Evolutionary conservation across 805 yeast genomes (phyloP), one percentile per base, ranked within the genome.

Genomic region (Saccharomycopsis lassenensis): DNA sequence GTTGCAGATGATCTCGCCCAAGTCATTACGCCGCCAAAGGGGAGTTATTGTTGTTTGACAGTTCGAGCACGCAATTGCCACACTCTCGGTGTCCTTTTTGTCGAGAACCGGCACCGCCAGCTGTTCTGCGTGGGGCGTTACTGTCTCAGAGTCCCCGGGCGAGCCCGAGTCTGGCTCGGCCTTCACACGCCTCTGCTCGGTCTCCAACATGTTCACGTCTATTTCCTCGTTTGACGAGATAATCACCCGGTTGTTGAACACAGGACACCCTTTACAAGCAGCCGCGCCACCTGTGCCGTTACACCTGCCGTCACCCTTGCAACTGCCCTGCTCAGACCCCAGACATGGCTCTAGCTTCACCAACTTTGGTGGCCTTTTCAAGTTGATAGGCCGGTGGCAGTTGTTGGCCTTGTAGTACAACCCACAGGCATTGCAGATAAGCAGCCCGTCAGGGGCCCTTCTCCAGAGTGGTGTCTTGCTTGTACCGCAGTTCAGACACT

Each of bases 11-110:
- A 86, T 79, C 48, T 82, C 77, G 3, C 94, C 94, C 4, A 65
- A 65, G 45, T 75, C 86, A 52, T 82, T 87, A 43, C 94, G 62
- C 52, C 94, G 66, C 94, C 94, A 83, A 8, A 83, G 59, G 0
- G 94, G 94, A 1, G 94, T 83, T 39, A 80, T 79, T 1, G 91
- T 83, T 8, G 91, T 79, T 2, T 76, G 77, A 58, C 94, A 83
- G 59, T 83, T 84, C 46, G 71, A 77, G 54, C 94, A 83, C 0
- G 93, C 85, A 5, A 83, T 71, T 7, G 79, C 79, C 33, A 74
- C 61, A 20, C 68, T 60, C 28, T 59, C 71, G 23, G 33, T 33
- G 11, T 24, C n/a, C n/a, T n/a, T 18, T 10, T 23, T 23, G 25
- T 10, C 10, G 10, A 10, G 11, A 23, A 10, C n/a, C 11, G 25